These are phyloP conservation scores for Daedalea quercina DNA, from an alignment of 768 basidiomycete species.

Conservation along the genomic window DNA sequence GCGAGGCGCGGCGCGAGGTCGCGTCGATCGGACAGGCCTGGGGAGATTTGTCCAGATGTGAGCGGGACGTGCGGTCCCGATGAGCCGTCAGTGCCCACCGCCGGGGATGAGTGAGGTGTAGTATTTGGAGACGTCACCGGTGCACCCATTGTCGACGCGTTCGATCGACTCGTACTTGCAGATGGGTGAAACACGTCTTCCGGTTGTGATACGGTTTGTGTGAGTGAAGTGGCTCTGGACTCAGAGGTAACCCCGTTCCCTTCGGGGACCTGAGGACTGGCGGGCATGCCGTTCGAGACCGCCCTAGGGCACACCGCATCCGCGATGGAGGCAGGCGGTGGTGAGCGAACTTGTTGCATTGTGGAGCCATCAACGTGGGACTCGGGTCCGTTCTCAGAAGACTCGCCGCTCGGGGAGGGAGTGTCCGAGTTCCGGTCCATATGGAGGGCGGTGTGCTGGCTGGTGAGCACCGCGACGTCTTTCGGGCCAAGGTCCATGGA, in stretches of 20 bases:
- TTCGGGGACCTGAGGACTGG: not conserved
- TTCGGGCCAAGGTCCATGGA: constrained; percentile 20
- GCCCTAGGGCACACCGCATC: not conserved
- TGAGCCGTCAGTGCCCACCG: not conserved
- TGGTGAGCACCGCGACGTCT: constrained; percentile 3
- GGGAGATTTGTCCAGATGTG: not conserved
- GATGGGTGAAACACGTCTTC: not conserved
- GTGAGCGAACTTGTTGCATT: not conserved
- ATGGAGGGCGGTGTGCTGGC: not conserved
- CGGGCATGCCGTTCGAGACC: not conserved
- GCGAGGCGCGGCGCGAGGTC: constrained; percentile 19
- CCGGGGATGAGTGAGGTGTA: not conserved
- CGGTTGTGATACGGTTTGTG: not conserved
- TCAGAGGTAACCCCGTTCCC: not conserved
- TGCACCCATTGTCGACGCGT: not conserved
- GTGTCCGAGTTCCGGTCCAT: constrained; percentile 6
- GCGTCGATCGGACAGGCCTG: constrained; percentile 2
- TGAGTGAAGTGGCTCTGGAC: not conserved
- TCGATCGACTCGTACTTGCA: not conserved
- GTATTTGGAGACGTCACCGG: not conserved
- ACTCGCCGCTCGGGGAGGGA: not conserved
- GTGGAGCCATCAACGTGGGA: not conserved
- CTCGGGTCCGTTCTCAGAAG: not conserved
- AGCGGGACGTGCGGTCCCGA: not conserved
- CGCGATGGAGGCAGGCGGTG: not conserved